Percentiles rank a stretch among this genome's conserved stretches.
Conservation (phyloP, 129 eudicot genomes). For the Lonicera japonica region DNA sequence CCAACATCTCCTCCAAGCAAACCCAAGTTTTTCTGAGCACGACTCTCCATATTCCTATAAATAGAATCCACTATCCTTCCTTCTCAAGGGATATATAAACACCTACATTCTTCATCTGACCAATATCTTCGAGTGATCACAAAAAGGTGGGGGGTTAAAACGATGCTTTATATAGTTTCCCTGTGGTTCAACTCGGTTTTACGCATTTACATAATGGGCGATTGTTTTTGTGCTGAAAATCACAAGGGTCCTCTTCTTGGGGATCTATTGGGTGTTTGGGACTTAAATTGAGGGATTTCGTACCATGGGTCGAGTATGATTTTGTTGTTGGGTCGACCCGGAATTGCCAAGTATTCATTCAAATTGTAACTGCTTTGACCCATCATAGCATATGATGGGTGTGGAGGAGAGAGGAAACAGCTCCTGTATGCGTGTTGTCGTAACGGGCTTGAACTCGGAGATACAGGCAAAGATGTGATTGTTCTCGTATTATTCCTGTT, state of each 20-base stretch:
- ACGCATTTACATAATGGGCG: background rate
- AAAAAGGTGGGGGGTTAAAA: background rate
- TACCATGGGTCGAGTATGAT: constrained; percentile 58
- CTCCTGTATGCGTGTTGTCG: constrained; percentile 50
- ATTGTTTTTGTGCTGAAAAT: background rate
- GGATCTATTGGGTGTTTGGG: constrained; percentile 53
- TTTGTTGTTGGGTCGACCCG: constrained; percentile 33
- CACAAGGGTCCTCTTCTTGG: constrained; percentile 42
- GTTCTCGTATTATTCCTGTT: constrained; percentile 63
- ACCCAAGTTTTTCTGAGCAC: background rate
- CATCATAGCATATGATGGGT: constrained; percentile 51
- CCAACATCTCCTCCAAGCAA: background rate
- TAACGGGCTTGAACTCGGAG: constrained; percentile 77
- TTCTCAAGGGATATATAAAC: too few relatives aligned
- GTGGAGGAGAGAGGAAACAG: constrained; percentile 62
- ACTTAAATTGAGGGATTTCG: constrained; percentile 46
- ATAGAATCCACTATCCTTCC: too few relatives aligned
- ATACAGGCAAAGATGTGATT: constrained; percentile 80
- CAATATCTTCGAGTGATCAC: background rate
- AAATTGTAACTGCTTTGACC: constrained; percentile 40
- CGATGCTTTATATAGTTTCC: background rate
- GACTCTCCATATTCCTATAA: background rate
- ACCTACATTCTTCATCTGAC: too few relatives aligned
- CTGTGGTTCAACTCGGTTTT: background rate
- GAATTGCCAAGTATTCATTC: constrained; percentile 34